Evolutionary conservation across 2,329 filamentous ascomycete species (phyloP), one percentile per base, ranked within the genome.

Genomic region (Phaeomoniella chlamydospora): DNA sequence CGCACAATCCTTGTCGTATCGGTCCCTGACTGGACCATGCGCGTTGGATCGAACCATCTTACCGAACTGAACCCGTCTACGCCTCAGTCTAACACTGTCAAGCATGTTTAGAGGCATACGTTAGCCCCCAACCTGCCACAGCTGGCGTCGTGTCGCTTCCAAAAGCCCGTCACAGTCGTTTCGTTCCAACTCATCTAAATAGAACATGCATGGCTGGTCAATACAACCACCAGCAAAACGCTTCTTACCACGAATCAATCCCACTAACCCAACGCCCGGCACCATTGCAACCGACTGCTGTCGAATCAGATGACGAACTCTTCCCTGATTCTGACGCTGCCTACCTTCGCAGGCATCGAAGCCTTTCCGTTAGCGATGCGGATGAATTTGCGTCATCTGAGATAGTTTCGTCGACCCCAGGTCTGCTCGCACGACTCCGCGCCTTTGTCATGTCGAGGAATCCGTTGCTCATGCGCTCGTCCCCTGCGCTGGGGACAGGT

Each of bases 391-490:
- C 22, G 6, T 6, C 18, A 2, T 18, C 35, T 12, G 18, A 22
- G n/a, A 5, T 39, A 16, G 34, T 13, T 12, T 5, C 34, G 11
- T 29, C 14, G 5, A 15, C 16, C 12, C 9, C 6, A 26, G 40
- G 43, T 14, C 22, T 41, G 12, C 37, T 41, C 16, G 37, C 39
- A 9, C 43, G 40, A 30, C 34, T 48, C 22, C 37, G 42, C 34
- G 13, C 34, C 18, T 43, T 41, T 36, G 42, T 57, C 39, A 68
- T 67, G 63, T 67, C 64, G 41, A 60, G 58, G 51, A 59, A 66
- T 42, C 72, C 72, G 39, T 64, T 77, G 39, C 58, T 78, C 37
- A 56, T 74, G 51, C 68, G 70, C 41, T 72, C 72, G 34, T 71
- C 72, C 43, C 72, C 72, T 31, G 70, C 69, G 19, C 65, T 70